A percentile compares a stretch with the other conserved stretches of the same genome.
Evolutionary conservation across 2,329 filamentous ascomycete species (phyloP).

Genomic region (Cryphonectria japonica): DNA sequence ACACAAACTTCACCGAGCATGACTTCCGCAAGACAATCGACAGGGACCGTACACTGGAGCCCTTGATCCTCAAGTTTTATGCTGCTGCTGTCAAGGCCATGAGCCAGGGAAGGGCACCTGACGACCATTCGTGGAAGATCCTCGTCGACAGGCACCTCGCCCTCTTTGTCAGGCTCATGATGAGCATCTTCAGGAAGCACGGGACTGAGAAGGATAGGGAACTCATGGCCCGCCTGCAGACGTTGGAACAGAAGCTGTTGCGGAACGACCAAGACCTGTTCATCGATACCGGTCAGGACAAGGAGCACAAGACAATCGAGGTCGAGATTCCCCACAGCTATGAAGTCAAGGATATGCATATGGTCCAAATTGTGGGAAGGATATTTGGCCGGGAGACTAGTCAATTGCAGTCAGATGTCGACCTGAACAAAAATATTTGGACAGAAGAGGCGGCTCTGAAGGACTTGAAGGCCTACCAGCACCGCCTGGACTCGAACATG

Average conservation of each 20-base stretch:
- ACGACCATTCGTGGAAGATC: conserved; percentile 87
- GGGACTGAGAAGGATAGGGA: conserved; percentile 87
- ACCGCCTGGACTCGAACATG: conserved; percentile 80
- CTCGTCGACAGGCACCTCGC: conserved; percentile 94
- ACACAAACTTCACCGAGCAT: conserved; percentile 89
- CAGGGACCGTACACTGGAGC: conserved; percentile 90
- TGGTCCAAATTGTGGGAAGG: conserved; percentile 83
- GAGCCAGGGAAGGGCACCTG: conserved; percentile 69
- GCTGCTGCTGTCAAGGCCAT: conserved; percentile 91
- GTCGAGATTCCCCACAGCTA: conserved; percentile 83
- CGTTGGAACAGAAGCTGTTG: conserved; percentile 89
- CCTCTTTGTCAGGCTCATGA: conserved; percentile 87
- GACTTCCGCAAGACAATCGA: conserved; percentile 90
- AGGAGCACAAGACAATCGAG: conserved; percentile 72
- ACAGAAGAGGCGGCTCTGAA: conserved; percentile 88
- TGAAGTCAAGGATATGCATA: conserved; percentile 94
- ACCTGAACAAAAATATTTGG: conserved; percentile 79
- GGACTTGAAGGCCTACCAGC: conserved; percentile 93
- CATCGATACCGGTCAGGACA: conserved; percentile 61
- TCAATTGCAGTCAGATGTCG: conserved; percentile 85
- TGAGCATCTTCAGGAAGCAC: conserved; percentile 77
- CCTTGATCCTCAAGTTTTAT: conserved; percentile 94
- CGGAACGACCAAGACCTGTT: conserved; percentile 91
- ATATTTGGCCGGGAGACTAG: conserved; percentile 82
- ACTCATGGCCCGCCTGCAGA: conserved; percentile 75